These are phyloP conservation scores for Diplodia seriata DNA, from an alignment of 2,329 filamentous ascomycete species.

Conservation along the genomic window DNA sequence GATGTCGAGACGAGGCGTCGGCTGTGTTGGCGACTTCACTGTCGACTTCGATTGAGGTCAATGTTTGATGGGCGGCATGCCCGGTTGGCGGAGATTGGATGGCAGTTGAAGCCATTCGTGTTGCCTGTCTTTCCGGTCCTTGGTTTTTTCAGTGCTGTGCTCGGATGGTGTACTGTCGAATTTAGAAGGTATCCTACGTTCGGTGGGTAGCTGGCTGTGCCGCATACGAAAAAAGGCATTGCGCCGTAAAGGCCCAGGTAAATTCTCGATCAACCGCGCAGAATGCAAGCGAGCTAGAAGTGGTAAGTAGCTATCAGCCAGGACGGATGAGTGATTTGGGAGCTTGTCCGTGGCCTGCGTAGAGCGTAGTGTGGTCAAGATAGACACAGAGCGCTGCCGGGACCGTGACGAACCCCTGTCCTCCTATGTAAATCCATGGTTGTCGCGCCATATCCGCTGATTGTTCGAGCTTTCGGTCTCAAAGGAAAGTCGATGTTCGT, in stretches of 20 bases:
- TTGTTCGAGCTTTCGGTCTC: too few relatives aligned
- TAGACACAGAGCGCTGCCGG: neutral
- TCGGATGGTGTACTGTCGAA: neutral
- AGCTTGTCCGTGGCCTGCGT: neutral
- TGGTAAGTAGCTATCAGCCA: neutral
- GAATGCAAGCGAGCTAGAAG: neutral
- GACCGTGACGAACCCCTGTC: neutral
- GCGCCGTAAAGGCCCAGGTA: neutral
- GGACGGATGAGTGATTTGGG: neutral
- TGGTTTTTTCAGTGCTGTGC: too few relatives aligned
- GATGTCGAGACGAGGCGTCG: conserved; percentile 36
- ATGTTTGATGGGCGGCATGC: conserved; percentile 43
- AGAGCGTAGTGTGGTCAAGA: neutral
- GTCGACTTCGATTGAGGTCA: conserved; percentile 48
- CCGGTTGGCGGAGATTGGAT: conserved; percentile 49
- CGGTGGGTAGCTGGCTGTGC: neutral
- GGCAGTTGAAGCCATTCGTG: neutral
- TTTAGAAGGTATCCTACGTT: neutral
- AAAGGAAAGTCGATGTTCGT: neutral
- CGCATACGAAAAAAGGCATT: neutral
- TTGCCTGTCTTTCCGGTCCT: neutral
- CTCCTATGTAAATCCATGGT: neutral
- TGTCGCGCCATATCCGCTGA: too few relatives aligned
- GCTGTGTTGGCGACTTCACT: conserved; percentile 39
- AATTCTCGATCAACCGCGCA: too few relatives aligned